Evolutionary conservation across 192 early-diverging fungal genomes (phyloP).

Genomic region (Backusella macrospora): DNA sequence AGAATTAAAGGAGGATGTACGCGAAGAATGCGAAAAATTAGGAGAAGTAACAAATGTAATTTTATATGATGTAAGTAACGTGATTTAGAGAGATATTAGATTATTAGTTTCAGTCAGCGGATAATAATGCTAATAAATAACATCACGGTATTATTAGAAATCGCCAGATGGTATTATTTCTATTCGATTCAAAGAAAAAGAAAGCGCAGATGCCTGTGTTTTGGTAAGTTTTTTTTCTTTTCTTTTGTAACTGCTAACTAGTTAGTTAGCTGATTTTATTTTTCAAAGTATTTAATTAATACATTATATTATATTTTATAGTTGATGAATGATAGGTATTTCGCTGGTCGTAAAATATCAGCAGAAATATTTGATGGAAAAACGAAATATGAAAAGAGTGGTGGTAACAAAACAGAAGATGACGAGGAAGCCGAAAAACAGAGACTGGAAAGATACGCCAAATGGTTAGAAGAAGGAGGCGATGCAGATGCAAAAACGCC

Average conservation of each 20-base stretch:
- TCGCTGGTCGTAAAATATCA: constrained; percentile 79
- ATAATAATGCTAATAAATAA: not conserved
- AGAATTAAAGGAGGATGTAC: constrained; percentile 93
- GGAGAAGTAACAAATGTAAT: constrained; percentile 95
- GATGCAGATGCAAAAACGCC: not conserved
- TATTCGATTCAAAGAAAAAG: constrained; percentile 84
- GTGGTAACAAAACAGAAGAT: constrained; percentile 53
- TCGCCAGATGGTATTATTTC: constrained; percentile 84
- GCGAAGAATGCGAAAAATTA: constrained; percentile 90
- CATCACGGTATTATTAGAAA: constrained; percentile 46
- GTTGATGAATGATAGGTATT: constrained; percentile 90
- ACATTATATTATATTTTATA: constrained; percentile 37
- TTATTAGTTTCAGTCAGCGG: not conserved
- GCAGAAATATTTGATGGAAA: constrained; percentile 85
- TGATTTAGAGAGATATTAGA: not conserved
- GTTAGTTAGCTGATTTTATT: not conserved
- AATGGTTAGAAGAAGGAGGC: constrained; percentile 76
- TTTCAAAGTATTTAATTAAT: not conserved
- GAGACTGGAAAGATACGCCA: constrained; percentile 83
- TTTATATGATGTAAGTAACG: constrained; percentile 85
- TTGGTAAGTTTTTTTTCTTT: constrained; percentile 54
- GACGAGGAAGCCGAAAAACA: constrained; percentile 75
- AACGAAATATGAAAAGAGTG: constrained; percentile 69
- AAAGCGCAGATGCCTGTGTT: constrained; percentile 82
- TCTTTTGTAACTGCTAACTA: constrained; percentile 1